Percentiles rank a stretch among this genome's conserved stretches.
These are phyloP conservation scores for Pelagophyceae sp. DNA, from an alignment of 352 stramenopile species.

Conservation along the genomic window DNA sequence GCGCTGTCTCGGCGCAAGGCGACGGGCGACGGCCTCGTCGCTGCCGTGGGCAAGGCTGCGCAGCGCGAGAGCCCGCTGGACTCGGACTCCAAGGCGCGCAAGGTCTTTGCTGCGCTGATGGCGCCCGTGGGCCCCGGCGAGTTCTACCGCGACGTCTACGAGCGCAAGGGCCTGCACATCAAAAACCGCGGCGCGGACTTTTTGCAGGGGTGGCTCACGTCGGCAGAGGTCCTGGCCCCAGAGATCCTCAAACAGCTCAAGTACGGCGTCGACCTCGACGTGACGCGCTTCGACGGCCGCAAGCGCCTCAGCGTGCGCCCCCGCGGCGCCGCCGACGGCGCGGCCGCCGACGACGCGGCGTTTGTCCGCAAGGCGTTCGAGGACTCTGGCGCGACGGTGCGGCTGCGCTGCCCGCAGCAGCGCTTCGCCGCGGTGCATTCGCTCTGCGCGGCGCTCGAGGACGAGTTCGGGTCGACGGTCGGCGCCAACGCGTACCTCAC, in stretches of 20 bases:
- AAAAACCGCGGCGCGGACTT: not conserved
- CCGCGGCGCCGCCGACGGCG: not conserved
- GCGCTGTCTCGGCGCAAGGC: too few relatives aligned
- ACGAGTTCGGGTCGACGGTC: constrained; percentile 83
- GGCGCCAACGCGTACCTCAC: constrained; percentile 88
- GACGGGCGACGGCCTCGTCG: not conserved
- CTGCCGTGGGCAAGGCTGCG: too few relatives aligned
- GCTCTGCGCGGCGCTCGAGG: constrained; percentile 80
- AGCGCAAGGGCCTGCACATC: not conserved
- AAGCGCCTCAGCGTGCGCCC: not conserved
- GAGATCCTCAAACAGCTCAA: not conserved
- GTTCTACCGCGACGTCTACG: not conserved
- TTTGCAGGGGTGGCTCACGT: not conserved
- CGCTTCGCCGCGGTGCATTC: constrained; percentile 63
- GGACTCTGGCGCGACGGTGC: constrained; percentile 71
- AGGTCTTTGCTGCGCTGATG: not conserved
- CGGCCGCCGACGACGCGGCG: not conserved
- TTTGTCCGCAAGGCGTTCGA: constrained; percentile 29
- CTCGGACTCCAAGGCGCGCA: not conserved
- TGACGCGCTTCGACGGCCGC: not conserved
- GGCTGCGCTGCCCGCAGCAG: constrained; percentile 83
- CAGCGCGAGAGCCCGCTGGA: not conserved
- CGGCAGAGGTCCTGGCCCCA: not conserved
- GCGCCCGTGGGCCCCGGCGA: not conserved
- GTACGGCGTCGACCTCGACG: not conserved